These are phyloP conservation scores for Holtermanniella nyarrowii DNA, from an alignment of 768 basidiomycete genomes.

Conservation along the genomic window DNA sequence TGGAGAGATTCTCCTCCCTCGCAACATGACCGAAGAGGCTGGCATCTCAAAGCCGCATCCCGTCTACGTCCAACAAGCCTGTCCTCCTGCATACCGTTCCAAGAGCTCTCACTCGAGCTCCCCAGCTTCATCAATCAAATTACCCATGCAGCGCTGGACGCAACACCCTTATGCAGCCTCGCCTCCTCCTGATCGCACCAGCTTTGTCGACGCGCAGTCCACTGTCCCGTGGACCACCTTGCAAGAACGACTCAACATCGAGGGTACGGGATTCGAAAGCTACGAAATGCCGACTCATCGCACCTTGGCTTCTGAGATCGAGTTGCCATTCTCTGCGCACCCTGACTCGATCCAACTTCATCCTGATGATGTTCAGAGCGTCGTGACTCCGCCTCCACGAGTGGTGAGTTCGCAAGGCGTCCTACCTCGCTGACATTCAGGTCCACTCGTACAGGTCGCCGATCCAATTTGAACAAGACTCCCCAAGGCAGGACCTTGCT, in stretches of 20 bases:
- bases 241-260: constrained; percentile 22
- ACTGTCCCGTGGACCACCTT: constrained; percentile 19
- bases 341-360: constrained; percentile 3
- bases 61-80: constrained; percentile 18
- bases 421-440: neutral
- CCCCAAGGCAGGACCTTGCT: neutral
- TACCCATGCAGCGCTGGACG: neutral
- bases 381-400: neutral
- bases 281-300: neutral
- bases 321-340: constrained; percentile 15
- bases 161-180: neutral
- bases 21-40: constrained; percentile 12
- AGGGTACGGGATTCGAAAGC: constrained; percentile 1
- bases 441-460: neutral
- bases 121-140: neutral
- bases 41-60: constrained; percentile 4
- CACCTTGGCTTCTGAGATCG: neutral
- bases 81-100: constrained; percentile 1
- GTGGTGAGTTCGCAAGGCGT: neutral
- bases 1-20: constrained; percentile 26
- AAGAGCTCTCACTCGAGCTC: neutral
- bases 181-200: no score
- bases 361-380: neutral
- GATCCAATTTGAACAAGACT: neutral
- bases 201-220: neutral